These are phyloP conservation scores for Penicillium silybi DNA, from an alignment of 495 filamentous ascomycete species.

Conservation along the genomic window DNA sequence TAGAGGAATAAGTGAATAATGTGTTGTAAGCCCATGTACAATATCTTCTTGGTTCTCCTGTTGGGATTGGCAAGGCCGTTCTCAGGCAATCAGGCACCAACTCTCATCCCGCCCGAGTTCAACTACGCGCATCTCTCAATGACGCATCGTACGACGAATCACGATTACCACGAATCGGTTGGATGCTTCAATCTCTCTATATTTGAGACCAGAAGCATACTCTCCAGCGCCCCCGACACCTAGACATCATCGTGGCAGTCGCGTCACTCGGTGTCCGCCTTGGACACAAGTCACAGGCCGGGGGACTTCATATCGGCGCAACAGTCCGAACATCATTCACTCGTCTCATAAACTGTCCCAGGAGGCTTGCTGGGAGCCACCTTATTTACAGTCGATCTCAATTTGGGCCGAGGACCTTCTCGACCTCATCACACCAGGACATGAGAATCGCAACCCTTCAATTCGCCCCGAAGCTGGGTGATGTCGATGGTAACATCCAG, in stretches of 20 bases:
- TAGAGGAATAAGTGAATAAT: too few relatives aligned
- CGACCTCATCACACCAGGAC: conserved; percentile 12
- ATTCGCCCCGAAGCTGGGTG: conserved; percentile 68
- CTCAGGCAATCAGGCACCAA: not conserved
- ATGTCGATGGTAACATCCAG: conserved; percentile 70
- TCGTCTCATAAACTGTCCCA: not conserved
- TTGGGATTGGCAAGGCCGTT: not conserved
- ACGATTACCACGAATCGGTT: not conserved
- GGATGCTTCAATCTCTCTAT: not conserved
- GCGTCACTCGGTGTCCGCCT: not conserved
- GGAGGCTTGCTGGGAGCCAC: not conserved
- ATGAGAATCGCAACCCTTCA: conserved; percentile 86
- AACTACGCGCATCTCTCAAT: not conserved
- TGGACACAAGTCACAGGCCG: conserved; percentile 4
- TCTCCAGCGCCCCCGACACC: too few relatives aligned
- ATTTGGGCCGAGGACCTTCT: conserved; percentile 4
- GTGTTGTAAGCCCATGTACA: too few relatives aligned
- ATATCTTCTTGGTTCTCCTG: too few relatives aligned
- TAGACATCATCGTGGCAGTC: conserved; percentile 11
- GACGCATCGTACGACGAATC: not conserved
- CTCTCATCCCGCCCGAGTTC: not conserved
- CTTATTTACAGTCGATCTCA: not conserved
- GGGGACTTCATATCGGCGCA: conserved; percentile 1
- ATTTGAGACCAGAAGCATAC: not conserved
- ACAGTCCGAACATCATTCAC: not conserved